Percentiles rank a stretch among this genome's conserved stretches.
Conservation (phyloP, 345 rosid species). For the Salix purpurea region DNA sequence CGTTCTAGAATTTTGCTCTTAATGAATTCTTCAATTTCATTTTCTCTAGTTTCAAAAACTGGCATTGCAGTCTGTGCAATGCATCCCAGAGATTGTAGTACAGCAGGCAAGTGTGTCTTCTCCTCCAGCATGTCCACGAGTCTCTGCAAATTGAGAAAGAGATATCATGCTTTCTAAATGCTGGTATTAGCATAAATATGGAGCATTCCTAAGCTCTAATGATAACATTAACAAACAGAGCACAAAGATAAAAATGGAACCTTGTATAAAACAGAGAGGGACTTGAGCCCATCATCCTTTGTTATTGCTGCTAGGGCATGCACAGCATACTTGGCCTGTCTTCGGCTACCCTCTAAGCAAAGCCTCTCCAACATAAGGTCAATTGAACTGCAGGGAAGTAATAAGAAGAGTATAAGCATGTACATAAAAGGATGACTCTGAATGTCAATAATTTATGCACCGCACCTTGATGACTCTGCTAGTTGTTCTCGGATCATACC, state of each 20-base stretch:
- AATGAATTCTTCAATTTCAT: constrained; percentile 72
- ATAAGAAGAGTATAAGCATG: constrained; percentile 26
- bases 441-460: constrained; percentile 18
- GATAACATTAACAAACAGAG: not conserved
- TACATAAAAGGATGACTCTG: constrained; percentile 3
- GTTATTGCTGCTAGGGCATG: constrained; percentile 96
- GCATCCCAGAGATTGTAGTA: constrained; percentile 92
- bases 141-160: constrained; percentile 53
- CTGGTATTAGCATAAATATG: not conserved
- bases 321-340: constrained; percentile 96
- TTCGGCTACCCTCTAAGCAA: constrained; percentile 90
- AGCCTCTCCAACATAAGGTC: constrained; percentile 89
- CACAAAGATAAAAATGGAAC: constrained; percentile 23
- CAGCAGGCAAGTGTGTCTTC: constrained; percentile 81
- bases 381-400: constrained; percentile 60
- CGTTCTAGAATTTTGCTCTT: constrained; percentile 61
- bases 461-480: constrained; percentile 67
- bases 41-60: constrained; percentile 93
- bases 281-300: constrained; percentile 91
- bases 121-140: constrained; percentile 94
- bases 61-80: constrained; percentile 97
- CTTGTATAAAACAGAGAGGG: constrained; percentile 96
- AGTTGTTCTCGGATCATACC: constrained; percentile 92
- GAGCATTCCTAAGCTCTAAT: not conserved
- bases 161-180: constrained; percentile 5